Base-by-base conservation (phyloP, 805 yeast species). In the Metschnikowia reukaufii region DNA sequence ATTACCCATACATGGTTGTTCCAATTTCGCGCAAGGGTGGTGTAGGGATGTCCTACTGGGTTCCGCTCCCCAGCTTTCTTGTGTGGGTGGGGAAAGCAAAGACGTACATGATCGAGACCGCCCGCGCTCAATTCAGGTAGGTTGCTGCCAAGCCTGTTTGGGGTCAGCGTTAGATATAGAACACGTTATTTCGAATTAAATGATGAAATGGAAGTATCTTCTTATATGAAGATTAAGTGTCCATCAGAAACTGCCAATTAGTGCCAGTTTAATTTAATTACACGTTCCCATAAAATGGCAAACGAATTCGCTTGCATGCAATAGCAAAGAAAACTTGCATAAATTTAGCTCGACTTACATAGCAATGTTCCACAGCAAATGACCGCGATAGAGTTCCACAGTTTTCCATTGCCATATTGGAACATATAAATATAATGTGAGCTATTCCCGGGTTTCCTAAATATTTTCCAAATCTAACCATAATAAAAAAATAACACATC, bases 21-120 rank as follows among this genome's bases (percentile, higher is more conserved):
- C 74, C 75, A 8, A 58, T 70, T 27, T 65, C 72, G 5, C 63
- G 56, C 35, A 49, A 57, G 2, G 69, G 68, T n/a, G 75, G 74
- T 30, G 68, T 68, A 31, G 73, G 72, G 13, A 33, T 57, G 13
- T 19, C 57, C 0, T 66, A 54, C 47, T 73, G 73, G 9, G 58
- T 55, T 48, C 21, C 48, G 2, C 44, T 59, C 15, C 73, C 74
- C 1, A 62, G 44, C 32, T 66, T 68, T 42, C 13, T 67, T 6
- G 67, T 67, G 12, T 45, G 49, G 40, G 7, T 52, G 18, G 10
- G 60, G 35, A 70, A 70, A 50, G 41, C 65, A 4, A 65, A 55
- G 44, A 63, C 61, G 41, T 70, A 39, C 36, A 52, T 65, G 58
- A 44, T 67, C 31, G 51, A 60, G 21, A 54, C 56, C 36, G 66